Base-by-base conservation (phyloP, 2,329 filamentous ascomycete species). In the Microcera coccophila region DNA sequence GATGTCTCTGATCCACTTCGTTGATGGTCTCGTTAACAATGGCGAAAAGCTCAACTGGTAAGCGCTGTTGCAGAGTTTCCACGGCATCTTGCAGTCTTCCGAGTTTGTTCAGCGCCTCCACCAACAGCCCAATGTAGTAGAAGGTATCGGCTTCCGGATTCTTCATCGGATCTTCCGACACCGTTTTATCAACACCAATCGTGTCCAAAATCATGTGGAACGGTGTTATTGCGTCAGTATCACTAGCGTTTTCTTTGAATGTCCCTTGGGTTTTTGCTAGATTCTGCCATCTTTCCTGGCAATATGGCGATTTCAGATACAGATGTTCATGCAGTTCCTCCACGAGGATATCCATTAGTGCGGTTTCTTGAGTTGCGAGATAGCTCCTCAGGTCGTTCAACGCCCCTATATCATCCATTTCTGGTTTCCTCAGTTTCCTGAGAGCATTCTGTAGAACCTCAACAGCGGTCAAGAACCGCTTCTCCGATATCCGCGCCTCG, bases 61-160 rank as follows among this genome's bases (percentile, higher is more conserved):
- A 73, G 42, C 93, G 80, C 61, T 98, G 89, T 63, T 96, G 94
- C 52, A 98, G 85, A 4, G 82, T 87, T 59, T 96, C 87, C 8
- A 97, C 82, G 2, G 90, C 90, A 36, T 84, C 78, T 52, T 96
- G 90, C 31, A 98, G 70, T 46, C 88, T 80, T 3, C 87, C 88
- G 59, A 98, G 82, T 60, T 87, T 94, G 66, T 95, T 94, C 40
- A 98, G 67, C 0, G 91, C 81, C 65, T 98, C 93, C 3, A 96
- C 81, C 32, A 98, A 69, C 29, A 98, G 71, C 39, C 86, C 81
- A 38, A 97, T 84, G 62, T 98, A 98, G 61, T 87, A 86, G 62
- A 98, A 97, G 0, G 90, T 96, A 62, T 98, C 90, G 3, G 88
- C 84, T 65, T 98, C 93, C 0, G 91, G 91, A 59, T 97, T 98